Percentiles rank a stretch among this genome's conserved stretches.
These are phyloP conservation scores for Alternaria consortialis DNA, from an alignment of 2,329 filamentous ascomycete species.

Conservation along the genomic window DNA sequence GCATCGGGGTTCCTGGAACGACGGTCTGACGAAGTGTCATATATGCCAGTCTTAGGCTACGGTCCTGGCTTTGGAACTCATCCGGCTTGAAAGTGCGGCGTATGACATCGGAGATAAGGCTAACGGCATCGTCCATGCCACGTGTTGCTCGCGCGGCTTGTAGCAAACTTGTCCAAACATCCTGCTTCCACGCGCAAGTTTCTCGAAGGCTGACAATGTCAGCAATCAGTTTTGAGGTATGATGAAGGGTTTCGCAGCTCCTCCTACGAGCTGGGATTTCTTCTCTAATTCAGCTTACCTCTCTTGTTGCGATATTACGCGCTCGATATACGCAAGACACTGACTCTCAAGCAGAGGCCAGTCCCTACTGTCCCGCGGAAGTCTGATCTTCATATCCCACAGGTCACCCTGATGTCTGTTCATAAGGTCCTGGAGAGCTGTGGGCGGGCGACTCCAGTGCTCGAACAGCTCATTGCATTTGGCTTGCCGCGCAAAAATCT, in stretches of 20 bases:
- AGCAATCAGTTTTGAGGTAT: background rate
- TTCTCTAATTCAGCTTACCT: conserved; percentile 5
- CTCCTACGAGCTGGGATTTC: background rate
- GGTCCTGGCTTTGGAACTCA: conserved; percentile 20
- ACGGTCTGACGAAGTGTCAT: conserved; percentile 23
- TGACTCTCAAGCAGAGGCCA: conserved; percentile 31
- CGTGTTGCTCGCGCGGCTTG: conserved; percentile 20
- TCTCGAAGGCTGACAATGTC: conserved; percentile 13
- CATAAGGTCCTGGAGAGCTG: conserved; percentile 26
- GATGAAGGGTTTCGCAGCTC: background rate
- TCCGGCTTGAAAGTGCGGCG: conserved; percentile 22
- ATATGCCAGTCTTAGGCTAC: conserved; percentile 25
- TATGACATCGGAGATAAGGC: conserved; percentile 15
- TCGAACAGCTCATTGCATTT: conserved; percentile 36
- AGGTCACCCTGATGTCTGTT: conserved; percentile 37
- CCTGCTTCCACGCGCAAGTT: conserved; percentile 29
- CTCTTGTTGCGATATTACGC: conserved; percentile 10
- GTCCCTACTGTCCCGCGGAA: conserved; percentile 16
- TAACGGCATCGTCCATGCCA: conserved; percentile 7
- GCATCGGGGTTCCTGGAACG: conserved; percentile 9
- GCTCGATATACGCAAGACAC: conserved; percentile 26
- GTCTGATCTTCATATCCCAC: conserved; percentile 25
- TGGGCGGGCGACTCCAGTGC: conserved; percentile 33
- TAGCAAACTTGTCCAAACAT: conserved; percentile 31
- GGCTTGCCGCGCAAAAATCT: conserved; percentile 39